A percentile compares a stretch with the other conserved stretches of the same genome.
Evolutionary conservation across 2,329 filamentous ascomycete species (phyloP).

Genomic region (Geosmithia flava): DNA sequence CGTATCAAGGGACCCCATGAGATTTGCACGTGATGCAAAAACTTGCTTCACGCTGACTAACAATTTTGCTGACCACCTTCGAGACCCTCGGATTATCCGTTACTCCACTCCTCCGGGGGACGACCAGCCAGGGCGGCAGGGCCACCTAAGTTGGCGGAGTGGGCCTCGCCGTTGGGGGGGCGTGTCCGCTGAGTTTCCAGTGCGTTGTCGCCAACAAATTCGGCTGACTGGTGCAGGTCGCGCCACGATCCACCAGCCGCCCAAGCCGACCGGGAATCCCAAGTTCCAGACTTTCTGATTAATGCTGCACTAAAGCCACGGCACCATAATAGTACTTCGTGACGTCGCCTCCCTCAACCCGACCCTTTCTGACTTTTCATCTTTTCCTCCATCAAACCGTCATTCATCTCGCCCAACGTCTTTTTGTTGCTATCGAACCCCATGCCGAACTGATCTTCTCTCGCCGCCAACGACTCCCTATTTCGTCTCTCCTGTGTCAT

Average conservation of each 20-base stretch:
- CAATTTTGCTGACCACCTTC: not conserved
- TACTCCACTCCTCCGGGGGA: not conserved
- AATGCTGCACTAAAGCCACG: not conserved
- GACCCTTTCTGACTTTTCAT: not conserved
- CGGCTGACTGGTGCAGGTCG: no score
- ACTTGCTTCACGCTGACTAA: not conserved
- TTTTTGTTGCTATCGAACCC: not conserved
- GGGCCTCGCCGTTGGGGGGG: no score
- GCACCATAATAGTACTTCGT: not conserved
- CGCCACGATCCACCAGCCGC: no score
- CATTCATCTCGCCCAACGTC: not conserved
- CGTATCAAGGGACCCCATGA: not conserved
- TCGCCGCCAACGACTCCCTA: not conserved
- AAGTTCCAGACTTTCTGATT: not conserved
- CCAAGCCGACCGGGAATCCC: not conserved
- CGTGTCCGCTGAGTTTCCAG: no score
- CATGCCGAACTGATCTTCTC: not conserved
- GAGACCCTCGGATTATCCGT: not conserved
- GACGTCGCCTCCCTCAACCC: not conserved
- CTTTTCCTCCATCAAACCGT: not conserved
- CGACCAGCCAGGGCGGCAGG: no score
- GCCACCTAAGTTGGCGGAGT: not conserved
- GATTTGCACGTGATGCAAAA: not conserved
- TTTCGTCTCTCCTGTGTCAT: constrained; percentile 19
- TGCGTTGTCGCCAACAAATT: no score